These are phyloP conservation scores for Ganoderma multipileum DNA, from an alignment of 1,284 basidiomycete genomes.

Conservation along the genomic window DNA sequence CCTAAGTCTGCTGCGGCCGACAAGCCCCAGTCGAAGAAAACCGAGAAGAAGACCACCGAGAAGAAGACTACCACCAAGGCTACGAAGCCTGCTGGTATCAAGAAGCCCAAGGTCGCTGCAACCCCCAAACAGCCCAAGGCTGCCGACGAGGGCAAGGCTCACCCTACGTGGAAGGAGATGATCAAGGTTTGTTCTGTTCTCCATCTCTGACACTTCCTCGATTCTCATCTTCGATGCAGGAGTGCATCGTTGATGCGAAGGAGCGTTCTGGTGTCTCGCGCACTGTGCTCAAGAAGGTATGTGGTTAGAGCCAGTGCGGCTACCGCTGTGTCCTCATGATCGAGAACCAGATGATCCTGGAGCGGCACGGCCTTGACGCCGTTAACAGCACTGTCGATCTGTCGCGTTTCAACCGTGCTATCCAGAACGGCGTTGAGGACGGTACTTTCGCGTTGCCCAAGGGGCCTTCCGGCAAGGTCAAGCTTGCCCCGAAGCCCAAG, in stretches of 20 bases:
- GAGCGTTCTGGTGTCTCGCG: conserved; percentile 88
- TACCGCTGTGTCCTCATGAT: conserved; percentile 6
- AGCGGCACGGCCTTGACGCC: conserved; percentile 79
- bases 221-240: conserved; percentile 49
- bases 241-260: conserved; percentile 79
- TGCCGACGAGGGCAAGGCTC: conserved; percentile 42
- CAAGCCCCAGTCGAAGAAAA: conserved; percentile 27
- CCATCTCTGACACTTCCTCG: neutral
- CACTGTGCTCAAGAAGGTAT: conserved; percentile 87
- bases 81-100: conserved; percentile 45
- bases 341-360: conserved; percentile 67
- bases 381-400: conserved; percentile 50
- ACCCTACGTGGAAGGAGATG: conserved; percentile 81
- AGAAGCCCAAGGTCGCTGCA: conserved; percentile 45
- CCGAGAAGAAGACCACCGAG: conserved; percentile 24
- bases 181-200: conserved; percentile 62
- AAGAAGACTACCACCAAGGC: conserved; percentile 46
- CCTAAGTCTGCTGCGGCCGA: conserved; percentile 25
- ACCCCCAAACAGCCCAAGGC: conserved; percentile 41
- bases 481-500: conserved; percentile 56
- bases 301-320: conserved; percentile 14
- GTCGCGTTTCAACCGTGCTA: conserved; percentile 82
- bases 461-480: conserved; percentile 58
- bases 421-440: conserved; percentile 81
- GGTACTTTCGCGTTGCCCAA: conserved; percentile 86